Evolutionary conservation across 331 rosid species (phyloP), one percentile per base, ranked within the genome.

Genomic region (Quercus phellos): DNA sequence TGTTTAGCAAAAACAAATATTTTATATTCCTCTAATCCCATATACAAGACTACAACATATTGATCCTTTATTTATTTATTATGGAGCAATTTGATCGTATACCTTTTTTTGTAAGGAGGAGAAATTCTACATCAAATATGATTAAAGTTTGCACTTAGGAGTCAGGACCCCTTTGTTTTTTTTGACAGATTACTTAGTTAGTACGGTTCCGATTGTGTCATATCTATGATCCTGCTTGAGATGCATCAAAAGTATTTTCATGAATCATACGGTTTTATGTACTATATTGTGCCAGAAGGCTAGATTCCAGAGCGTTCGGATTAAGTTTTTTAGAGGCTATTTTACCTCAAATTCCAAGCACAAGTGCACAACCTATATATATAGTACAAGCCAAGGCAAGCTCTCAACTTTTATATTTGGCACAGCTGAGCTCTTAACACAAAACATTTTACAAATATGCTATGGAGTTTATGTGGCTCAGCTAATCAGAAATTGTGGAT

Each of bases 401-500:
- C 30, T 22, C 30, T 5, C 22, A 22, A 24, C 30, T 56, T 56
- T 24, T 19, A 21, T 9, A 7, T 56, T 56, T 11, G 13, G 30
- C 17, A 46, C 17, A 46, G 53, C 53, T 46, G 22, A 58, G 32
- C 66, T 59, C 66, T 14, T 59, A 24, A 22, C 22, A 22, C 4
- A 46, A 46, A 12, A 46, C 53, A 46, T 46, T 46, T 46, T 46
- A 56, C 29, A 56, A 56, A 26, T 19, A 9, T 19, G 63, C 30
- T 3, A 11, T 22, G 32, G 64, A 27, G 21, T 61, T 46, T 26
- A 13, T 26, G 27, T 4, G 6, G 17, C 32, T 60, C 35, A 46
- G 4, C 16, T 26, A 16, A 17, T 22, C 7, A 24, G 9, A 60
- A 84, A 87, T 84, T 87, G 75, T 84, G 63, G 80, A 77, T 80